phyloP scores from a whole-genome alignment of 202 grass and related monocot species.

The Schoenoplectus tabernaemontani region DNA sequence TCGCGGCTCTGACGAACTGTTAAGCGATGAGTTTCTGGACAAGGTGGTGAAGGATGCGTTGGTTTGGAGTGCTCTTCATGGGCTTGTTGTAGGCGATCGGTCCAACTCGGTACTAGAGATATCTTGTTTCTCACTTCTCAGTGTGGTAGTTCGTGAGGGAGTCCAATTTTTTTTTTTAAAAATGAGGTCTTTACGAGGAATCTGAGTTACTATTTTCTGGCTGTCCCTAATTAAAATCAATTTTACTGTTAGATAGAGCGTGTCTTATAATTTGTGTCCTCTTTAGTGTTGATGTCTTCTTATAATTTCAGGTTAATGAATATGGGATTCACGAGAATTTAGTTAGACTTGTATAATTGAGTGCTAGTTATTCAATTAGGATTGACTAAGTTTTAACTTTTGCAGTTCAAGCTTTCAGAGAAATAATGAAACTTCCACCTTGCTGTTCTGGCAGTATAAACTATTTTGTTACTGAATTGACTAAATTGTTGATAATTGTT shows the following conservation, averaged over 20 bases:
- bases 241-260: too few relatives aligned
- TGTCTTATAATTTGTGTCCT: too few relatives aligned
- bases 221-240: too few relatives aligned
- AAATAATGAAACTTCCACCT: not conserved
- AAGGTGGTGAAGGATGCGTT: slow-evolving; percentile 45
- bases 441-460: not conserved
- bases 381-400: not conserved
- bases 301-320: not conserved
- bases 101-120: slow-evolving; percentile 24
- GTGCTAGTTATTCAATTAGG: not conserved
- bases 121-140: not conserved
- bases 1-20: not conserved
- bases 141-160: not conserved
- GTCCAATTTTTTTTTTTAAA: not conserved
- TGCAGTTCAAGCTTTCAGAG: not conserved
- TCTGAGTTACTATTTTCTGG: not conserved
- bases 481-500: slow-evolving; percentile 8
- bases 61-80: slow-evolving; percentile 54
- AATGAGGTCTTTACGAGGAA: not conserved
- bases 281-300: too few relatives aligned
- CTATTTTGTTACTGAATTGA: not conserved
- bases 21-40: slow-evolving; percentile 9
- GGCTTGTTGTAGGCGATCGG: slow-evolving; percentile 61
- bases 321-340: not conserved
- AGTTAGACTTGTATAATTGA: not conserved